These are phyloP conservation scores for Boletus rufocinnamomeus DNA, from an alignment of 768 basidiomycete species.

Conservation along the genomic window DNA sequence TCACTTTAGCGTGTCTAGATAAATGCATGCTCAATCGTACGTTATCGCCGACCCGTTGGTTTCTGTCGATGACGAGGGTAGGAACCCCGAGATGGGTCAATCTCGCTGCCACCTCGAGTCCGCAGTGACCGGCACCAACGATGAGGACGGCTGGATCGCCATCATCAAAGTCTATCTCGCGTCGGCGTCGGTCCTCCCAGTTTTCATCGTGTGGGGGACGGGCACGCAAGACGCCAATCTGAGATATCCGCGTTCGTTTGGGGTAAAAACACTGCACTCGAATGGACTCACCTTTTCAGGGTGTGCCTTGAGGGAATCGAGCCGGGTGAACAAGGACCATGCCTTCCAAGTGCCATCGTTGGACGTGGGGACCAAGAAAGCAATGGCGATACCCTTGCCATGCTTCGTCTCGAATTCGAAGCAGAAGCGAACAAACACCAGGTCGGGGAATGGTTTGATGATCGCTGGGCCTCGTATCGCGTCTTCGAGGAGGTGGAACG, in stretches of 20 bases:
- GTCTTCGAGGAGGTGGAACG: slow-evolving; percentile 25
- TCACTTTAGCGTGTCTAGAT: slow-evolving; percentile 5
- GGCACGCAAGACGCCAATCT: slow-evolving; percentile 43
- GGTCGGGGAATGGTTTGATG: slow-evolving; percentile 47
- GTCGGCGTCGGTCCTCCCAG: slow-evolving; percentile 50
- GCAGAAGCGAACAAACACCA: slow-evolving; percentile 57
- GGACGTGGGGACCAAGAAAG: slow-evolving; percentile 47
- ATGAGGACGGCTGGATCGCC: slow-evolving; percentile 58
- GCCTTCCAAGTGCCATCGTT: slow-evolving; percentile 52
- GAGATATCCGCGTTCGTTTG: neutral
- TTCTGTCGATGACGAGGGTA: slow-evolving; percentile 56
- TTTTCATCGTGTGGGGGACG: slow-evolving; percentile 44
- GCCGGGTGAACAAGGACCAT: slow-evolving; percentile 57
- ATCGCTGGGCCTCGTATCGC: slow-evolving; percentile 33
- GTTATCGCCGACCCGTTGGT: slow-evolving; percentile 50
- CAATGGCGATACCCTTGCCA: slow-evolving; percentile 54
- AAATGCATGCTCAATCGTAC: slow-evolving; percentile 11
- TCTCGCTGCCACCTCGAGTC: slow-evolving; percentile 61
- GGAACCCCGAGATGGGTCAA: slow-evolving; percentile 56
- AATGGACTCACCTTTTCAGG: slow-evolving; percentile 43
- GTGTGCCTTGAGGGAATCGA: slow-evolving; percentile 54
- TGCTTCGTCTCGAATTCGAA: slow-evolving; percentile 56
- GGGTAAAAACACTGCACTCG: neutral
- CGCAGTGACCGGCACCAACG: slow-evolving; percentile 66
- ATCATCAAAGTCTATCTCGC: slow-evolving; percentile 46